Base-by-base conservation (phyloP, 2,329 filamentous ascomycete genomes). In the Lanzia echinophila region DNA sequence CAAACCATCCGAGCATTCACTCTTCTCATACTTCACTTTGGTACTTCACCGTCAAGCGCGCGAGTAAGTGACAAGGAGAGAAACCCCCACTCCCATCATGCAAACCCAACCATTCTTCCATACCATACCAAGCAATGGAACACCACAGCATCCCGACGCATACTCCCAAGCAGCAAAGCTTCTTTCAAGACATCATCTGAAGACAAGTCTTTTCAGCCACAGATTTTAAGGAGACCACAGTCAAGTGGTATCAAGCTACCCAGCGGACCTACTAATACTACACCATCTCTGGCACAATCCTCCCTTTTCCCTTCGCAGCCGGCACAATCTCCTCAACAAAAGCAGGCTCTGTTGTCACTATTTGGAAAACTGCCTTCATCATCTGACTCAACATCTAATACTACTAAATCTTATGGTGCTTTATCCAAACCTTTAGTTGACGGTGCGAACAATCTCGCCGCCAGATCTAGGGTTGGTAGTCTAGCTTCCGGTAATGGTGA, bases 191-290 rank as follows among this genome's bases (percentile, higher is more conserved):
- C 53, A 31, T 66, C 70, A 28, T 46, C 55, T 8, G 62, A 68
- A 12, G 24, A 28, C 24, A 78, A 74, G 58, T 68, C 72, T 12
- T 79, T 79, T 58, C 76, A 78, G 54, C 77, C 77, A 8, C 75
- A 78, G 52, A 79, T 79, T 24, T 63, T 80, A 17, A 77, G 76
- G 56, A 75, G 77, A 3, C 75, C 76, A 24, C 71, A 74, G 41
- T 47, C 73, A 67, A 53, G 57, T 59, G 65, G 54, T 58, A 69
- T 48, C 10, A 53, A 34, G 31, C 32, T 44, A 19, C 47, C 44
- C 52, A 24, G 56, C 15, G 3, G 50, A 32, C 22, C 17, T 10
- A 12, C 22, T 4, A 31, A 15, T 10, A 36, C 33, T 24, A 38
- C 28, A 7, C 28, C 44, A 28, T 48, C 5, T 24, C 33, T 33